These are phyloP conservation scores for Leptosphaerulina australis DNA, from an alignment of 2,329 filamentous ascomycete species.

Conservation along the genomic window DNA sequence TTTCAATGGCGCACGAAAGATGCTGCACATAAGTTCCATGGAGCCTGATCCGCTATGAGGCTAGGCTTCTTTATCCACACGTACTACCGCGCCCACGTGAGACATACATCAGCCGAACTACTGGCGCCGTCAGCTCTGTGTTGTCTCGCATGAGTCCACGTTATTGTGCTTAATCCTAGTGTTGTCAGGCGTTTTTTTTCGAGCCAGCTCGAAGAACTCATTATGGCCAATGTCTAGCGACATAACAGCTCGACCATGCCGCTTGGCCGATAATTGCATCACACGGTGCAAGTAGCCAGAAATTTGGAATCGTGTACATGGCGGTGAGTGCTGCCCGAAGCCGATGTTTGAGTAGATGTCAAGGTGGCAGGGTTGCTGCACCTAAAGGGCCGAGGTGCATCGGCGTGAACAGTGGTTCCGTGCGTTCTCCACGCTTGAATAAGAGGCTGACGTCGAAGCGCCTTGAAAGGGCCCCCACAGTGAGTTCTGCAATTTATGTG, in stretches of 20 bases:
- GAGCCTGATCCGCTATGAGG: constrained; percentile 34
- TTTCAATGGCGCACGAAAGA: constrained; percentile 27
- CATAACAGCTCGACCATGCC: constrained; percentile 14
- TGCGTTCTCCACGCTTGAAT: constrained; percentile 38
- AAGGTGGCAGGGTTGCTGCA: constrained; percentile 36
- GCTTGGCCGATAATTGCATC: constrained; percentile 34
- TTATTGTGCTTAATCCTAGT: constrained; percentile 26
- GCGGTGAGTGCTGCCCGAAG: constrained; percentile 45
- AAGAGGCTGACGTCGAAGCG: constrained; percentile 29
- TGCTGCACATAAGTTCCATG: constrained; percentile 29
- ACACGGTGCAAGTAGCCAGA: constrained; percentile 24
- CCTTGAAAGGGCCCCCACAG: constrained; percentile 31
- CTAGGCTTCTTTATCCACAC: constrained; percentile 22
- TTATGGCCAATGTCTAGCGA: constrained; percentile 12
- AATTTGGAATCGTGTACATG: constrained; percentile 40
- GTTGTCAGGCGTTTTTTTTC: constrained; percentile 20
- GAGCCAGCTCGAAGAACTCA: constrained; percentile 14
- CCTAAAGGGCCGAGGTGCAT: constrained; percentile 45
- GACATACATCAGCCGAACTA: constrained; percentile 25
- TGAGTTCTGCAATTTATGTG: constrained; percentile 30
- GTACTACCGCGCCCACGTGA: constrained; percentile 39
- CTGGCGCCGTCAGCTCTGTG: constrained; percentile 35
- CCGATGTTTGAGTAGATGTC: constrained; percentile 38
- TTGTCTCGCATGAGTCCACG: constrained; percentile 43
- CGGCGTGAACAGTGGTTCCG: constrained; percentile 47